Base-by-base conservation (phyloP, 495 filamentous ascomycete species). In the Hyaloscypha bicolor region DNA sequence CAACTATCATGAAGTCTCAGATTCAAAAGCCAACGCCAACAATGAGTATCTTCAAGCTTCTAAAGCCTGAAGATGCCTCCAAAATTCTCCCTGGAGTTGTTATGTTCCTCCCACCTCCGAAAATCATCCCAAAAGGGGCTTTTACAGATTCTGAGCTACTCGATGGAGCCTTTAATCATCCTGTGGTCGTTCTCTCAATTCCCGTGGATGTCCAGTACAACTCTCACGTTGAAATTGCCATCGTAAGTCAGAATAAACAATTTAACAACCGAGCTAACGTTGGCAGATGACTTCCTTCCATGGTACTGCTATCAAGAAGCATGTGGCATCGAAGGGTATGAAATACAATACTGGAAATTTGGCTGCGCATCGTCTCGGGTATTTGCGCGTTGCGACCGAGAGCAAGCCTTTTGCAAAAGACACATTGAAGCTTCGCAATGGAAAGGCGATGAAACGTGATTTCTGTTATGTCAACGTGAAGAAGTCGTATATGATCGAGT, bases 201-300 rank as follows among this genome's bases (percentile, higher is more conserved):
- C 66, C 66, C 0, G 9, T 8, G 16, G 4, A 35, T 8, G 25
- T 5, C 25, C 9, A 33, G 21, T 55, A 33, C 22, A 11, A 58
- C 33, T 68, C 66, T 2, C n/a, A 14, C 3, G 66, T 68, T 35
- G 60, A 68, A 45, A 39, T 68, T 4, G 60, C 55, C 25, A 68
- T 68, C 30, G 66, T 68, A 19, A 9, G 60, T 60, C 9, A n/a
- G 11, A 32, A 14, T 37, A n/a, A 5, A 2, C 29, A 14, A 29
- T 21, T 14, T 11, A 9, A 8, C 5, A 25, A 53, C 29, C 4
- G 29, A 55, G 33, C 14, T 25, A 32, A 25, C n/a, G 52, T 60
- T 60, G 25, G 12, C n/a, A 68, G 66, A 68, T 68, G 66, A 68
- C 66, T 8, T 63, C 66, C 8, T 68, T 68, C 31, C 32, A 68